Percentiles rank a stretch among this genome's conserved stretches.
These are phyloP conservation scores for Candida peoriensis DNA, from an alignment of 805 yeast species.

Conservation along the genomic window DNA sequence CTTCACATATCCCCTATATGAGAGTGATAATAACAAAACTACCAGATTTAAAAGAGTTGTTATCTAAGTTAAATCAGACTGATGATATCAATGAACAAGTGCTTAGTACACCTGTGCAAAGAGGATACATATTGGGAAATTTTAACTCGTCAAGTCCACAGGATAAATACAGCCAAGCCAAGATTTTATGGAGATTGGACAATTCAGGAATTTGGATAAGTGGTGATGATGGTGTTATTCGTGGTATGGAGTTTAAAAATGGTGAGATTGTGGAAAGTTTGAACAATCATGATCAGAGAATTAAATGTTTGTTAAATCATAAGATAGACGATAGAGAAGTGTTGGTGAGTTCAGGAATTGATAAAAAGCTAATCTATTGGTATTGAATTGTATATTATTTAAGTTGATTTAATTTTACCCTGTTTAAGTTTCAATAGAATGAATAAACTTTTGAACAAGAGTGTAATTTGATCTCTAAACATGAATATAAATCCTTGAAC, in stretches of 20 bases:
- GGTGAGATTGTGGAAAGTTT: conserved; percentile 31
- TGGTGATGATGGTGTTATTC: conserved; percentile 62
- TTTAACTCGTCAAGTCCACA: conserved; percentile 56
- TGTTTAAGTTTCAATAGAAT: not conserved
- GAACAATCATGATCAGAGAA: conserved; percentile 38
- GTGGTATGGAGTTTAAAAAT: conserved; percentile 51
- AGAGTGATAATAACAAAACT: conserved; percentile 51
- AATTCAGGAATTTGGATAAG: conserved; percentile 57
- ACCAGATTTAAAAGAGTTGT: conserved; percentile 23
- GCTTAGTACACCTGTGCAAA: conserved; percentile 12
- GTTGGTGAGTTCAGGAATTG: conserved; percentile 48
- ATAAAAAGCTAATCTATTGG: conserved; percentile 33
- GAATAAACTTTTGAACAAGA: conserved; percentile 16
- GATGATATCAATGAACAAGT: conserved; percentile 4
- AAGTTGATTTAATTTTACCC: not conserved
- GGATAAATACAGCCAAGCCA: conserved; percentile 56
- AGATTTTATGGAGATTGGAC: conserved; percentile 39
- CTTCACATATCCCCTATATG: conserved; percentile 78
- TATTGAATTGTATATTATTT: too few relatives aligned
- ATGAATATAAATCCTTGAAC: conserved; percentile 82
- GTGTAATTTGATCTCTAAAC: conserved; percentile 41
- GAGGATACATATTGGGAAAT: conserved; percentile 37
- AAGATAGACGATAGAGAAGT: conserved; percentile 29
- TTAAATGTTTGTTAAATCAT: conserved; percentile 37
- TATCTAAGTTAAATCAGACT: not conserved